A percentile compares a stretch with the other conserved stretches of the same genome.
Evolutionary conservation across 768 basidiomycete species (phyloP).

Genomic region (Termitomyces sp.): DNA sequence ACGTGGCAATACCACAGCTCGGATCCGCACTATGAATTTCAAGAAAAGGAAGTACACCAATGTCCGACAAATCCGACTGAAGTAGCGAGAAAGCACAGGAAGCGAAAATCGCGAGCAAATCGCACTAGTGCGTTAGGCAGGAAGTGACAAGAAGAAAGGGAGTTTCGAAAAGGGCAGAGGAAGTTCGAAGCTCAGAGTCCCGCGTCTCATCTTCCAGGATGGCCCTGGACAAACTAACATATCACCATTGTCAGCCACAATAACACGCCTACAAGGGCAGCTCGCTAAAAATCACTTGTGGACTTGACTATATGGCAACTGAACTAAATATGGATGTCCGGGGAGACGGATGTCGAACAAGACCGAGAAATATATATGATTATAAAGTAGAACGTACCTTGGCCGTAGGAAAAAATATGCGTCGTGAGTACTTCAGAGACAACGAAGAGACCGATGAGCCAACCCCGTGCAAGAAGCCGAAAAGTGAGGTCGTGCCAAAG

Average conservation of each 20-base stretch:
- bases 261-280: neutral
- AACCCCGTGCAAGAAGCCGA: conserved; percentile 89
- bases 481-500: conserved; percentile 96
- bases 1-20: conserved; percentile 81
- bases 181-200: neutral
- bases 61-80: neutral
- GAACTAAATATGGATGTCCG: neutral
- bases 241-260: neutral
- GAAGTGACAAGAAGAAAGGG: neutral
- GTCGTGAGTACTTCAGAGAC: conserved; percentile 73
- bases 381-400: conserved; percentile 42
- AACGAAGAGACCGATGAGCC: conserved; percentile 90
- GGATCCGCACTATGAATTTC: conserved; percentile 51
- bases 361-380: neutral
- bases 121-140: neutral
- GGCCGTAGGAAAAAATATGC: conserved; percentile 50
- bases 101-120: neutral
- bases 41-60: neutral
- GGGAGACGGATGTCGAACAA: neutral
- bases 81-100: neutral
- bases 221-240: neutral
- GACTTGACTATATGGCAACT: neutral
- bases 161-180: neutral
- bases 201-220: neutral
- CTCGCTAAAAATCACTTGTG: neutral